Evolutionary conservation across 1,284 basidiomycete genomes (phyloP), one percentile per base, ranked within the genome.

Genomic region (Pseudozyma tsukubaensis): DNA sequence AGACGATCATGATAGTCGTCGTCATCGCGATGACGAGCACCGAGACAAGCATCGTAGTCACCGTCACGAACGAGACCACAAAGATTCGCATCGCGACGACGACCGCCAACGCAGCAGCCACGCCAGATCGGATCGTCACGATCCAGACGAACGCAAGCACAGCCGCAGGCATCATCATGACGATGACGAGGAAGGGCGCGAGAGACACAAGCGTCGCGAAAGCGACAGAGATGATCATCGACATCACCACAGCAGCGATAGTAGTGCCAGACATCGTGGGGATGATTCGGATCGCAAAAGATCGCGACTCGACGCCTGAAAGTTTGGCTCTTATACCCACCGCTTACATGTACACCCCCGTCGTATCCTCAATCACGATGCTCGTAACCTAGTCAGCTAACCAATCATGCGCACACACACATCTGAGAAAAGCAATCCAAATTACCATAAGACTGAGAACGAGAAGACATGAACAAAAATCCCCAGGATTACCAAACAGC

Each of bases 201-300:
- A 51, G 6, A 50, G 34, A 11, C 19, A 44, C 47, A 50, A 44
- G 29, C 47, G 42, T 14, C 54, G 53, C 48, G 52, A 63, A 7
- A 29, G 34, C 8, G 45, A 59, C 19, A 19, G 47, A 13, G 42
- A 34, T 13, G 18, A 43, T n/a, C 54, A 57, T 11, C 48, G 29
- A n/a, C 36, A 57, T 34, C 42, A 47, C 13, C 44, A 32, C 3
- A 48, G 45, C 36, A 45, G 24, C 49, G 14, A 34, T 18, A 32
- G 24, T 37, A 19, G 37, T 18, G 40, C 32, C 36, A 49, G 50
- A 14, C 10, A 43, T 34, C 39, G 42, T 19, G 43, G 48, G 2
- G 42, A 52, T 13, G 54, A 61, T 12, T 53, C 54, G 6, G 55
- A 68, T 11, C 65, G 65, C 35, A 68, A 68, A 14, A 52, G 59